Evolutionary conservation across 2,329 filamentous ascomycete species (phyloP).

Genomic region (Ambrosiella xylebori): DNA sequence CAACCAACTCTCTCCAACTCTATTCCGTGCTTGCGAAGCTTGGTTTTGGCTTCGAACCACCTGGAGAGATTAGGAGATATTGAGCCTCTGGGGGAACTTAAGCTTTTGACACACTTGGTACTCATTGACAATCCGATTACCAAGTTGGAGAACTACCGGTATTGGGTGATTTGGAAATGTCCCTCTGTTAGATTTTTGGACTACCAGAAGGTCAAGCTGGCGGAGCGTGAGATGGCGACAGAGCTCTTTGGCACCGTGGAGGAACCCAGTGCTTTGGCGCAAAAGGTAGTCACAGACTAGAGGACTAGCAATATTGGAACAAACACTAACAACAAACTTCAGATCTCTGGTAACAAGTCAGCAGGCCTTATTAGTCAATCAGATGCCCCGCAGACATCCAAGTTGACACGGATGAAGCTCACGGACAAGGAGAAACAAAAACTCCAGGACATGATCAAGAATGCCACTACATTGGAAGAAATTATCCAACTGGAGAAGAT

Average conservation of each 20-base stretch:
- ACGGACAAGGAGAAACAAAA: conserved; percentile 77
- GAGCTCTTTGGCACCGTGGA: conserved; percentile 70
- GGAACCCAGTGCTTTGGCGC: conserved; percentile 64
- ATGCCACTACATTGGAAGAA: conserved; percentile 76
- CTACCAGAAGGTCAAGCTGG: conserved; percentile 77
- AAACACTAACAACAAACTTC: conserved; percentile 10
- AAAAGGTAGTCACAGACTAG: conserved; percentile 32
- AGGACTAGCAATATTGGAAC: no score
- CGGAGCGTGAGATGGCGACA: conserved; percentile 56
- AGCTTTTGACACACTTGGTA: conserved; percentile 59
- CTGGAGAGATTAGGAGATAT: conserved; percentile 72
- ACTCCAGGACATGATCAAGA: conserved; percentile 72
- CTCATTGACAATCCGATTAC: conserved; percentile 78
- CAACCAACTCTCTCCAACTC: conserved; percentile 57
- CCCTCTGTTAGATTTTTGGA: conserved; percentile 79
- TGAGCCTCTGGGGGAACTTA: conserved; percentile 56
- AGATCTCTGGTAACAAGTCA: conserved; percentile 75
- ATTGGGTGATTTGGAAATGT: conserved; percentile 78
- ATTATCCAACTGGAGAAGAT: conserved; percentile 84
- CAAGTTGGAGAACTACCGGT: conserved; percentile 68
- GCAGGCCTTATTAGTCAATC: conserved; percentile 37
- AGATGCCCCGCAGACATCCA: conserved; percentile 25
- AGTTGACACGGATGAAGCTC: conserved; percentile 62
- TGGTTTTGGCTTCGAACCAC: conserved; percentile 73
- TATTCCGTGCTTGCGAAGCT: conserved; percentile 63